These are phyloP conservation scores for Fusarium bulbicola DNA, from an alignment of 2,329 filamentous ascomycete species.

Conservation along the genomic window DNA sequence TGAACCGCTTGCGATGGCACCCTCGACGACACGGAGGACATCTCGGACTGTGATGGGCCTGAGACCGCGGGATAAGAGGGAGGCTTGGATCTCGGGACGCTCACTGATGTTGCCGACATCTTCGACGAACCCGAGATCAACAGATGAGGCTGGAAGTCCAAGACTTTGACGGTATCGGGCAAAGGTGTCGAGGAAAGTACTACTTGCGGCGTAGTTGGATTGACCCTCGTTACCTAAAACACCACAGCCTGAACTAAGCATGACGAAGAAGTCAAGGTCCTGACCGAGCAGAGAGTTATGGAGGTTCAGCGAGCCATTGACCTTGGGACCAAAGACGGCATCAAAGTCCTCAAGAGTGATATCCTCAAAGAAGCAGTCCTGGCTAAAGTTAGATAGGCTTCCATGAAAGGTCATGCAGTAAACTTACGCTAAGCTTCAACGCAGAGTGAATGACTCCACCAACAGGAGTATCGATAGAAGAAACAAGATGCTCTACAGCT, in stretches of 20 bases:
- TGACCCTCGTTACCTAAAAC: constrained; percentile 36
- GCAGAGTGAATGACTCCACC: constrained; percentile 39
- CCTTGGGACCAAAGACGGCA: constrained; percentile 34
- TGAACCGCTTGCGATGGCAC: constrained; percentile 30
- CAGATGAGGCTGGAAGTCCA: constrained; percentile 31
- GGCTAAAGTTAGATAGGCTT: constrained; percentile 2
- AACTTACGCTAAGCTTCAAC: constrained; percentile 36
- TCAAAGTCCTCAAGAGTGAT: constrained; percentile 35
- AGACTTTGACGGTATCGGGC: constrained; percentile 34
- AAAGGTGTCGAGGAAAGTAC: constrained; percentile 38
- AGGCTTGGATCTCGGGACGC: constrained; percentile 35
- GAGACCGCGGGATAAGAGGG: constrained; percentile 31
- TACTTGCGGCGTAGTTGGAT: constrained; percentile 35
- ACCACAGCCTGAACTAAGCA: constrained; percentile 38
- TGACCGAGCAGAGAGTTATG: constrained; percentile 28
- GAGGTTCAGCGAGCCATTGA: constrained; percentile 36
- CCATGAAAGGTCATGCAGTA: neutral
- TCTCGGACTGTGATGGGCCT: constrained; percentile 38
- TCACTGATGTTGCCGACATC: constrained; percentile 39
- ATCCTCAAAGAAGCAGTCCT: constrained; percentile 37
- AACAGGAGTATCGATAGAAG: constrained; percentile 20
- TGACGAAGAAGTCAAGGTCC: constrained; percentile 37
- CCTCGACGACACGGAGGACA: constrained; percentile 36
- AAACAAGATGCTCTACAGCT: constrained; percentile 27
- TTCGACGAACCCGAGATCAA: constrained; percentile 35